Evolutionary conservation across 176 grass and related monocot genomes (phyloP), one percentile per base, ranked within the genome.

Genomic region (Musa acuminata): DNA sequence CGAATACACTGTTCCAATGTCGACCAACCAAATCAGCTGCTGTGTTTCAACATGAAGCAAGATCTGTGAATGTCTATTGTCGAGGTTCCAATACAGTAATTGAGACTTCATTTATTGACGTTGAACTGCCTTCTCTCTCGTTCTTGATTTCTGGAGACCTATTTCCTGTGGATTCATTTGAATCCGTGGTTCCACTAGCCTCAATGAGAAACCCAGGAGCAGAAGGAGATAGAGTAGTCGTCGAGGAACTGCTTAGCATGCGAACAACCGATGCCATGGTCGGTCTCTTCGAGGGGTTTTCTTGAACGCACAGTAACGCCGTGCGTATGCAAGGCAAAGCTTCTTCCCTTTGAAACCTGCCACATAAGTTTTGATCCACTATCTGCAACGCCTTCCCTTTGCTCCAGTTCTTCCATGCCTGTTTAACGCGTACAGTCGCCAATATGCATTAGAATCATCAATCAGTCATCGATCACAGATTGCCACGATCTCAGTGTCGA

Each of bases 271-370:
- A 25, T 50, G 49, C 78, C 78, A 80, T 80, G 52, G 52, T 72
- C 1, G 78, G 78, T 49, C 78, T 67, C 27, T 69, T 21, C 3
- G 19, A 70, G 2, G 67, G 49, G 24, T 72, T 54, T 19, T 72
- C 51, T 70, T 80, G 78, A 20, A 72, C 78, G 9, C 78, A 80
- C 23, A 80, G 78, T 59, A 80, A 72, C 51, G 67, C 78, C 13
- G 71, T 72, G 57, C 71, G 66, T 70, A 80, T 27, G 71, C 78
- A 80, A 63, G 24, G 60, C 20, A 20, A 71, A 13, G 60, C 23
- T 35, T 80, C 78, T 80, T 80, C 78, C 57, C 12, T 62, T 19
- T 58, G n/a, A 27, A 70, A 80, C 49, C 54, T 19, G 58, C 50
- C 78, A 53, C 71, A 26, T 14, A 80, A 52, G n/a, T 20, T 79